A percentile compares a stretch with the other conserved stretches of the same genome.
phyloP scores from a whole-genome alignment of 805 yeast species.

The Sugiyamaella boreocaroliniensis region DNA sequence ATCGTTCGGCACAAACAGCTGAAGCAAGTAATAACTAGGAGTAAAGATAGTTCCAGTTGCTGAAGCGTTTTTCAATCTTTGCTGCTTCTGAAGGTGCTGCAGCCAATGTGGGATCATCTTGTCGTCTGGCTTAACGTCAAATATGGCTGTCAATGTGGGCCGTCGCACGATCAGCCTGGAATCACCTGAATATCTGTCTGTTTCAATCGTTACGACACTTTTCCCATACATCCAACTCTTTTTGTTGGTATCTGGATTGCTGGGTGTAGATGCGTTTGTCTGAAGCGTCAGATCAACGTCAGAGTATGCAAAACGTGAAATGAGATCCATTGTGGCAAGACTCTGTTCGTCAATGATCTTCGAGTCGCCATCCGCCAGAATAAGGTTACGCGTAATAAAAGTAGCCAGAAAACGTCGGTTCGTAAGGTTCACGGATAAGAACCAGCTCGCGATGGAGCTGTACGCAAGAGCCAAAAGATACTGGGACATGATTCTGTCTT shows the following conservation, averaged over 20 bases:
- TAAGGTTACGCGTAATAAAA: constrained; percentile 53
- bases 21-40: constrained; percentile 47
- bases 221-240: constrained; percentile 58
- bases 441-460: constrained; percentile 65
- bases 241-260: constrained; percentile 6
- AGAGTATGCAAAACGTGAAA: constrained; percentile 58
- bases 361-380: constrained; percentile 35
- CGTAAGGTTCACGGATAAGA: constrained; percentile 51
- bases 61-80: neutral
- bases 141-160: constrained; percentile 57
- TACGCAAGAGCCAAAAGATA: constrained; percentile 61
- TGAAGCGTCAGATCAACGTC: constrained; percentile 50
- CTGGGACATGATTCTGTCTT: constrained; percentile 40
- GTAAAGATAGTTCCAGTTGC: constrained; percentile 22
- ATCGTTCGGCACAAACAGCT: constrained; percentile 42
- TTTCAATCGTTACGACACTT: constrained; percentile 50
- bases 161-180: constrained; percentile 48
- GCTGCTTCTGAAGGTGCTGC: constrained; percentile 8
- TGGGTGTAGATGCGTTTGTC: constrained; percentile 9
- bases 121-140: constrained; percentile 33
- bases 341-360: constrained; percentile 43
- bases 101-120: constrained; percentile 16
- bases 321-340: constrained; percentile 59
- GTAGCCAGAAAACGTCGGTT: constrained; percentile 56
- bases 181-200: constrained; percentile 46